Evolutionary conservation across 2,329 filamentous ascomycete species (phyloP), one percentile per base, ranked within the genome.

Genomic region (Colletotrichum caudatum): DNA sequence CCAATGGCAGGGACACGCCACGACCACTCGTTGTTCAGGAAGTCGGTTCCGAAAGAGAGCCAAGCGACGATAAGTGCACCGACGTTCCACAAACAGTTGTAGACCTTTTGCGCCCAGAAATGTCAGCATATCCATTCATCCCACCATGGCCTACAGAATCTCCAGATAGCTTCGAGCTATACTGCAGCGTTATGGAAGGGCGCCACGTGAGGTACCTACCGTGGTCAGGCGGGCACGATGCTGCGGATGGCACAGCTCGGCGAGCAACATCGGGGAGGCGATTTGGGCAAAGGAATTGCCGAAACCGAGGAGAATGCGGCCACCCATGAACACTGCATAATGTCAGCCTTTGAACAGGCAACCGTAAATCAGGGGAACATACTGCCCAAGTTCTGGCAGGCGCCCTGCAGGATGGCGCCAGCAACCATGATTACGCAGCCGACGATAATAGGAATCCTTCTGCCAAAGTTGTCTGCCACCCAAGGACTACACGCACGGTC

Each of bases 221-320:
- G 86, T 82, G 3, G 86, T 88, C 64, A 88, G 80, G 67, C 82
- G 82, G 53, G 80, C 86, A 76, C 87, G 82, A 69, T 80, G 78
- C 73, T 80, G 86, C 20, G 87, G 86, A 75, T 89, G 87, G 79
- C 82, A 84, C 57, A 89, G 79, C 79, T 89, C 87, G 26, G 85
- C 84, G 50, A 88, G 82, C 46, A 88, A 81, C 73, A 88, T 82
- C 11, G 87, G 87, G 5, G 86, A 85, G 3, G 84, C 82, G 71
- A 87, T 82, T 76, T 88, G 86, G 2, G 86, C 81, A 51, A 88
- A 79, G 51, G 82, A 84, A 80, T 87, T 87, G 63, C 87, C 87
- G 73, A 90, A 89, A 72, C 88, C 88, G 64, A 90, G 84, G 66
- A 90, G 79, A 75, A 87, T 86, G 73, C 88, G 84, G 66, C 87